A percentile compares a stretch with the other conserved stretches of the same genome.
Conservation (phyloP, 78 protist species). For the Polysphondylium violaceum region DNA sequence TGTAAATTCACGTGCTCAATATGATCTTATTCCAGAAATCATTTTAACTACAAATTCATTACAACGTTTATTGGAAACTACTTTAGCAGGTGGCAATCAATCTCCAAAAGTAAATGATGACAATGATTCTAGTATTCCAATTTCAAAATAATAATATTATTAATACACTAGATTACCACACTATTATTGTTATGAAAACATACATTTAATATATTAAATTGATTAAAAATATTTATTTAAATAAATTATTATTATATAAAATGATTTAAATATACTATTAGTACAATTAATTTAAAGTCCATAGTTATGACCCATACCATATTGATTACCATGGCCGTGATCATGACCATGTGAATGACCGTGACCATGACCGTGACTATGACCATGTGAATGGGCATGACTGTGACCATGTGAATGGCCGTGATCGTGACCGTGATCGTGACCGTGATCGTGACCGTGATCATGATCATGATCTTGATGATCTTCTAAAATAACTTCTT, state of each 20-base stretch:
- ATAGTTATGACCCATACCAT: slow-evolving; percentile 34
- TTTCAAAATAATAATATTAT: no score
- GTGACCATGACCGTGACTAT: background rate
- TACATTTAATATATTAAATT: no score
- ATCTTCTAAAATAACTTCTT: background rate
- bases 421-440: background rate
- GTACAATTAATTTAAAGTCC: slow-evolving; percentile 23
- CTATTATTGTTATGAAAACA: no score
- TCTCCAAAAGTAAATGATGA: no score
- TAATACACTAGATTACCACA: no score
- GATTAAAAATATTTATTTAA: no score
- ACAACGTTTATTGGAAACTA: slow-evolving; percentile 19
- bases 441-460: background rate
- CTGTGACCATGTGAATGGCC: slow-evolving; percentile 15
- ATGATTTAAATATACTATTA: no score
- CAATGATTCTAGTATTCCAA: no score
- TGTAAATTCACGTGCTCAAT: slow-evolving; percentile 44
- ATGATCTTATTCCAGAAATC: slow-evolving; percentile 66
- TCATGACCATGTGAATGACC: background rate
- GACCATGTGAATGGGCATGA: slow-evolving; percentile 1
- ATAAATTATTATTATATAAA: no score
- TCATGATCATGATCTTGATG: slow-evolving; percentile 16
- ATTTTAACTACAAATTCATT: slow-evolving; percentile 43
- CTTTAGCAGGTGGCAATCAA: no score
- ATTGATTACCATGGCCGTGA: slow-evolving; percentile 18